Conservation (phyloP, 2,329 filamentous ascomycete genomes). For the Penicillium sumatraense region DNA sequence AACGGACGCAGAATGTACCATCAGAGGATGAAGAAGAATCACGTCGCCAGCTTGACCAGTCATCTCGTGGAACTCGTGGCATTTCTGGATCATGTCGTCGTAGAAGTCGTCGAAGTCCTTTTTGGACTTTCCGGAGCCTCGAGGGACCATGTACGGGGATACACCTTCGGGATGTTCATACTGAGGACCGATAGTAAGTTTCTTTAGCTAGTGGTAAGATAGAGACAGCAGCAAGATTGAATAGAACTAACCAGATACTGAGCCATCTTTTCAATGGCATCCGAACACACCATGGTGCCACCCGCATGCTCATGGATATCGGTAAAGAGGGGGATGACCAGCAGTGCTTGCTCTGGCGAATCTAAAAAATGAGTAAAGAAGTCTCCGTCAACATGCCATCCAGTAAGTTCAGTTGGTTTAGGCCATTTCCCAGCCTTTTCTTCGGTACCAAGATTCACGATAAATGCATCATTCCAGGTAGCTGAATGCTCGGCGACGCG, state of each 20-base stretch:
- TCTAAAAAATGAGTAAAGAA: constrained; percentile 76
- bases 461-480: constrained; percentile 70
- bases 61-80: constrained; percentile 55
- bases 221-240: not conserved
- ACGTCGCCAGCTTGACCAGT: constrained; percentile 60
- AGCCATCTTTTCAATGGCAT: constrained; percentile 62
- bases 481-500: constrained; percentile 54
- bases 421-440: constrained; percentile 56
- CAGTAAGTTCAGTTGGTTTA: constrained; percentile 57
- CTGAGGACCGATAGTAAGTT: constrained; percentile 12
- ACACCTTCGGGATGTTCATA: constrained; percentile 68
- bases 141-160: constrained; percentile 66
- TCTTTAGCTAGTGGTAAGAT: not conserved
- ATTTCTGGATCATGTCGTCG: constrained; percentile 42
- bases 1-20: constrained; percentile 58
- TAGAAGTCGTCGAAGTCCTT: constrained; percentile 43
- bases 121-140: constrained; percentile 46
- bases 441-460: constrained; percentile 69
- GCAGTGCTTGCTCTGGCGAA: constrained; percentile 69
- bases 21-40: constrained; percentile 59
- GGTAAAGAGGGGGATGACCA: constrained; percentile 70
- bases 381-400: constrained; percentile 74
- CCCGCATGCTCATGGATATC: constrained; percentile 66
- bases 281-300: constrained; percentile 67
- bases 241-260: constrained; percentile 52